Evolutionary conservation across 2,329 filamentous ascomycete genomes (phyloP).

Genomic region (Aspergillus tanneri): DNA sequence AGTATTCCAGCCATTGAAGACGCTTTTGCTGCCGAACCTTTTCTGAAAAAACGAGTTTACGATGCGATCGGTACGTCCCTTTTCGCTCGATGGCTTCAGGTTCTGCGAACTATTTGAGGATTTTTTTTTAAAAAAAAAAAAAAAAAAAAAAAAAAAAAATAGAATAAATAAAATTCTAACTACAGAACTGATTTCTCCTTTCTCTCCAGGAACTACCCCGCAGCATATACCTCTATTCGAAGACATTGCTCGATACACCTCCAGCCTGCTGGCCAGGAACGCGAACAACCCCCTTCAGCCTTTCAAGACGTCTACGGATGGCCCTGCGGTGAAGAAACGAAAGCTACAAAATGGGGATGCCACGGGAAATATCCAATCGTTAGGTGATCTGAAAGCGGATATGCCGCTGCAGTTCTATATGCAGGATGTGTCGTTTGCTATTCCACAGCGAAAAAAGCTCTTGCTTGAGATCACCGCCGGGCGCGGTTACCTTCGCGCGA

Average conservation of each 20-base stretch:
- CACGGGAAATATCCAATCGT: slow-evolving; percentile 27
- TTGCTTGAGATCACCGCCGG: slow-evolving; percentile 56
- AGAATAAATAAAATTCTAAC: neutral
- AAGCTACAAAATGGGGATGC: slow-evolving; percentile 47
- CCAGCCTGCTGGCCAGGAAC: slow-evolving; percentile 37
- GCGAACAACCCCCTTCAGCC: slow-evolving; percentile 28
- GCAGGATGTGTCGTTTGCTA: slow-evolving; percentile 59
- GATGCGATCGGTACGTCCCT: slow-evolving; percentile 43
- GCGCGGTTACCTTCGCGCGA: slow-evolving; percentile 46
- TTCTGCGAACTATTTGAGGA: neutral
- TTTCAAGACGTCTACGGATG: slow-evolving; percentile 29
- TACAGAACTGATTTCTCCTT: slow-evolving; percentile 2
- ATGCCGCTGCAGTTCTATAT: slow-evolving; percentile 45
- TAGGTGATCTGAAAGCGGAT: slow-evolving; percentile 36
- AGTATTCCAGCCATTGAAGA: slow-evolving; percentile 39
- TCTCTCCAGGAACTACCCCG: slow-evolving; percentile 34
- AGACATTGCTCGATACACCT: slow-evolving; percentile 51
- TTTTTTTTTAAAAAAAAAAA: neutral
- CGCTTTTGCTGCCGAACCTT: slow-evolving; percentile 41
- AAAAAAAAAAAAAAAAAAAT: neutral
- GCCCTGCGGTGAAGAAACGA: slow-evolving; percentile 49
- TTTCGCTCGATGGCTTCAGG: neutral
- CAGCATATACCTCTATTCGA: slow-evolving; percentile 46
- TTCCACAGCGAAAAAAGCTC: slow-evolving; percentile 64
- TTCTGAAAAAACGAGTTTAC: slow-evolving; percentile 43